A percentile compares a stretch with the other conserved stretches of the same genome.
Conservation (phyloP, 192 early-diverging fungal genomes). For the Spizellomyces sp. region DNA sequence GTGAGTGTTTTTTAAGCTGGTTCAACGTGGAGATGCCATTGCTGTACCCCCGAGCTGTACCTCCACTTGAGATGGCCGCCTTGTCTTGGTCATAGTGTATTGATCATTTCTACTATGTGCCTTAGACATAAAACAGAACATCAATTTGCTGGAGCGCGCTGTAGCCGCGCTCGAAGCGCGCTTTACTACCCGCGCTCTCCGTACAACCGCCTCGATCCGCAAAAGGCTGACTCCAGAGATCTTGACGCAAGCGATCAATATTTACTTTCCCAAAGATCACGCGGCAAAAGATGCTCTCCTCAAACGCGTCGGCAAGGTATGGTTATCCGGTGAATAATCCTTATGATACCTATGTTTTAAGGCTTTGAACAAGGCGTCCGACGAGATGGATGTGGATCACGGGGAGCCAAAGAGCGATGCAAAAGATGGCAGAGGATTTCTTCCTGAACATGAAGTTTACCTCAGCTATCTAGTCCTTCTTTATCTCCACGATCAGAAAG, state of each 20-base stretch:
- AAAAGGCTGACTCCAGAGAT: constrained; percentile 71
- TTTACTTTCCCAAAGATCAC: constrained; percentile 27
- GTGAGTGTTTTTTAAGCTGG: constrained; percentile 3
- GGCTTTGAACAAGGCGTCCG: constrained; percentile 35
- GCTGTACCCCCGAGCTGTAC: background rate
- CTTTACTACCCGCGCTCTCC: constrained; percentile 85
- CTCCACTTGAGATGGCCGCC: background rate
- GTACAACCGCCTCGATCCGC: constrained; percentile 78
- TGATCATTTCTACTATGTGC: background rate
- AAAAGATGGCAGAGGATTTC: constrained; percentile 26
- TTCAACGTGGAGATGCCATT: background rate
- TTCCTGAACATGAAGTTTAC: constrained; percentile 86
- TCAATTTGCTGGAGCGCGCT: constrained; percentile 79
- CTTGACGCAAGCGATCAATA: constrained; percentile 52
- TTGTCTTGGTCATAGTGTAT: background rate
- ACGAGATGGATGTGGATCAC: constrained; percentile 51
- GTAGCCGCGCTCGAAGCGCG: constrained; percentile 84
- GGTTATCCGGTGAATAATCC: background rate
- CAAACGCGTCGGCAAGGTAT: constrained; percentile 15
- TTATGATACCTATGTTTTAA: background rate
- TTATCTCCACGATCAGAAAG: constrained; percentile 77
- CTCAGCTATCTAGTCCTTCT: constrained; percentile 81
- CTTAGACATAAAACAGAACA: constrained; percentile 85
- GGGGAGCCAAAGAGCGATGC: background rate
- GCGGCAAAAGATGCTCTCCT: constrained; percentile 14